Evolutionary conservation across 2,329 filamentous ascomycete species (phyloP).

Genomic region (Gaeumannomyces sp.): DNA sequence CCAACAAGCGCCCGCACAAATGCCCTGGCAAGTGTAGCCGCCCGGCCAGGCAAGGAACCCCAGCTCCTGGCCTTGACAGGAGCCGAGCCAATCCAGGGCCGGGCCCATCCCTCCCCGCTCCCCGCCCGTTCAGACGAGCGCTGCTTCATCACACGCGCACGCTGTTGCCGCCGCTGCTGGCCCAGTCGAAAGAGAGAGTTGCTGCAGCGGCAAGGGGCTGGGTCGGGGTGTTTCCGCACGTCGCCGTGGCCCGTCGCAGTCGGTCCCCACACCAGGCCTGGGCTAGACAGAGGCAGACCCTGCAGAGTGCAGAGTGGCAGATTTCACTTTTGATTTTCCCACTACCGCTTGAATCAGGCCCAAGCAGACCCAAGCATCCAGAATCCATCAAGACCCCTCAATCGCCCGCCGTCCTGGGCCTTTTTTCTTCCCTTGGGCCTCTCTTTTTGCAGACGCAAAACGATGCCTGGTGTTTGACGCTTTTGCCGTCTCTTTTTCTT

Average conservation of each 20-base stretch:
- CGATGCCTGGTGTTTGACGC: neutral
- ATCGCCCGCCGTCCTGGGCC: neutral
- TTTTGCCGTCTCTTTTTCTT: neutral
- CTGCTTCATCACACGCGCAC: neutral
- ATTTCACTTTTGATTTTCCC: neutral
- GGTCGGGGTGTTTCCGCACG: neutral
- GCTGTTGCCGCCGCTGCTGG: too few relatives aligned
- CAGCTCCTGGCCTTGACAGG: neutral
- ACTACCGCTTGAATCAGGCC: neutral
- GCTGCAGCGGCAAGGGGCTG: neutral
- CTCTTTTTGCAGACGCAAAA: neutral
- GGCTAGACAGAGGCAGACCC: neutral
- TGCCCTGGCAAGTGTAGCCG: neutral
- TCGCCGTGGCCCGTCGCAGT: neutral
- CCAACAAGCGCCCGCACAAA: neutral
- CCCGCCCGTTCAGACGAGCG: neutral
- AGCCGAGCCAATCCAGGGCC: neutral
- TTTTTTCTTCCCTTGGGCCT: neutral
- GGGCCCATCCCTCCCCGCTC: neutral
- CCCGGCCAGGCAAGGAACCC: neutral
- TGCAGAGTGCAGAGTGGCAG: too few relatives aligned
- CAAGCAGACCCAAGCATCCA: neutral
- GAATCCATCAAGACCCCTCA: neutral
- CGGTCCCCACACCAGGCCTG: neutral
- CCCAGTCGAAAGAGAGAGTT: neutral